Evolutionary conservation across 371 early-diverging fungal genomes (phyloP).

Genomic region (Mortierella sp.): DNA sequence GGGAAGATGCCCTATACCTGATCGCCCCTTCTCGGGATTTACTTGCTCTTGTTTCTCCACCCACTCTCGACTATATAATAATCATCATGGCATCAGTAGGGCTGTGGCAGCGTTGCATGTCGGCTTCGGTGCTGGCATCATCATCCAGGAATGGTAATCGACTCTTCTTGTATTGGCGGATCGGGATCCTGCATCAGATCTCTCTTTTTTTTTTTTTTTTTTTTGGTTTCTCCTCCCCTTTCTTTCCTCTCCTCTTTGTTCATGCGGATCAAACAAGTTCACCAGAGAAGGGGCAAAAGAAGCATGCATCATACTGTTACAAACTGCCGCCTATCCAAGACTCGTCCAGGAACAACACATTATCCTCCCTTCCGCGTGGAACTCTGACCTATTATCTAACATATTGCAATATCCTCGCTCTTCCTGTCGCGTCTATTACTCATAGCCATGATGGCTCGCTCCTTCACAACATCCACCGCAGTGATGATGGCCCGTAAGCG

Average conservation of each 20-base stretch:
- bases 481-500: slow-evolving; percentile 40
- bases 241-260: neutral
- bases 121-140: slow-evolving; percentile 26
- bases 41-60: too few species aligned
- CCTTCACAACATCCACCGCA: slow-evolving; percentile 26
- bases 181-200: neutral
- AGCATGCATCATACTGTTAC: too few species aligned
- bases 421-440: neutral
- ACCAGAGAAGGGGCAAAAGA: too few species aligned
- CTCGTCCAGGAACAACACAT: too few species aligned
- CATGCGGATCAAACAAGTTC: slow-evolving; percentile 5
- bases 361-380: too few species aligned
- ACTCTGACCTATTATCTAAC: too few species aligned
- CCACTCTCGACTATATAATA: too few species aligned
- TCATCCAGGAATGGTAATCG: slow-evolving; percentile 34
- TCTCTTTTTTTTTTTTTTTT: neutral
- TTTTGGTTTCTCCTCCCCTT: neutral
- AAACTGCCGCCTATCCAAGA: too few species aligned
- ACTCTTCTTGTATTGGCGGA: neutral
- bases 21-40: too few species aligned
- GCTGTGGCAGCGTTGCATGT: slow-evolving; percentile 46
- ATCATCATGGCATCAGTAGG: slow-evolving; percentile 43
- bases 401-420: neutral
- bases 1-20: too few species aligned
- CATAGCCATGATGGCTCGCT: slow-evolving; percentile 22